Conservation (phyloP, 805 yeast genomes). For the Ogataea philodendri region DNA sequence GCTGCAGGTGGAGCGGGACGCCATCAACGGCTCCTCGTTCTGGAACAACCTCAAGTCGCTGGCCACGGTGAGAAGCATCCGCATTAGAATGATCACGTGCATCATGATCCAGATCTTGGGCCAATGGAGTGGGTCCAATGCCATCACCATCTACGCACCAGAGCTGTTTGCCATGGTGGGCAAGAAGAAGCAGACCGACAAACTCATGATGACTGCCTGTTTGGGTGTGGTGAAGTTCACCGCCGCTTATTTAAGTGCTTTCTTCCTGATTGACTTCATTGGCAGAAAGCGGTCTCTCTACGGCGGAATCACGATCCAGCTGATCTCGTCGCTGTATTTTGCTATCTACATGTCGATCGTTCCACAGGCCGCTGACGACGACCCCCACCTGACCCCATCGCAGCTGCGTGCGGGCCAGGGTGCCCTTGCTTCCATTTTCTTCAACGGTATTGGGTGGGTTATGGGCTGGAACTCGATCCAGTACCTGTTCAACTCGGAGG, state of each 20-base stretch:
- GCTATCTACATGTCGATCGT: constrained; percentile 46
- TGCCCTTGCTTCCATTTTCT: constrained; percentile 49
- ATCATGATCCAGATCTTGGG: constrained; percentile 45
- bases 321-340: constrained; percentile 42
- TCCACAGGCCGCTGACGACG: constrained; percentile 41
- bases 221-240: constrained; percentile 53
- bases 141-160: constrained; percentile 56
- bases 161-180: constrained; percentile 50
- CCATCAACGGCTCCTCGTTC: constrained; percentile 23
- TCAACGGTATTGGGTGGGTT: constrained; percentile 58
- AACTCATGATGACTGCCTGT: constrained; percentile 47
- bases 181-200: constrained; percentile 37
- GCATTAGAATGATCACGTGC: constrained; percentile 46
- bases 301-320: constrained; percentile 46
- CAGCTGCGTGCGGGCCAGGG: constrained; percentile 41
- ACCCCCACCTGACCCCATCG: constrained; percentile 31
- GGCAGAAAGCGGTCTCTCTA: constrained; percentile 53
- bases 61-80: constrained; percentile 37
- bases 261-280: constrained; percentile 51
- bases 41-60: constrained; percentile 35
- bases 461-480: constrained; percentile 58
- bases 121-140: constrained; percentile 61
- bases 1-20: constrained; percentile 32
- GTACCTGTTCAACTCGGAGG: constrained; percentile 53
- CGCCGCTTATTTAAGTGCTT: constrained; percentile 48